Conservation (phyloP, 345 rosid species). For the Iberis pinnata region DNA sequence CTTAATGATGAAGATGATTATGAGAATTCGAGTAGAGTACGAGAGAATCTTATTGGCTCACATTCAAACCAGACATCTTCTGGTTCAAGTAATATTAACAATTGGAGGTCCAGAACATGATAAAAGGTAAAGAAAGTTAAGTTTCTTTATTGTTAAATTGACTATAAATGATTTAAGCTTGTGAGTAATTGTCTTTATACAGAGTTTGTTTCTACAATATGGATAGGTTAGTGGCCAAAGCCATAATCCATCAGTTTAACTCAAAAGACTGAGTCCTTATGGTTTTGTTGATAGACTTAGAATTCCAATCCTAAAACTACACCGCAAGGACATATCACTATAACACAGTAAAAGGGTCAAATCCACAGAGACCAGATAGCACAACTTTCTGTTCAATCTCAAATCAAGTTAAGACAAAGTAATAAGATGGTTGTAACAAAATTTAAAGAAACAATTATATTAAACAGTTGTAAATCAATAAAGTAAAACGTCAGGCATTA, state of each 20-base stretch:
- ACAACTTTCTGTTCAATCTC: too few species aligned
- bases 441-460: too few species aligned
- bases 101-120: constrained; percentile 70
- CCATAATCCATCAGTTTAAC: constrained; percentile 27
- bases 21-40: constrained; percentile 46
- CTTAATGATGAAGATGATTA: constrained; percentile 61
- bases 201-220: constrained; percentile 16
- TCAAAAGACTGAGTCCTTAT: constrained; percentile 1
- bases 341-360: too few species aligned
- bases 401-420: too few species aligned
- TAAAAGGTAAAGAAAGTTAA: constrained; percentile 57
- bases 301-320: too few species aligned
- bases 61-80: constrained; percentile 54
- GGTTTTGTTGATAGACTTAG: too few species aligned
- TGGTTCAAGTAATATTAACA: constrained; percentile 42
- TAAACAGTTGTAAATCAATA: too few species aligned
- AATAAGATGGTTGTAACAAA: too few species aligned
- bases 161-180: not conserved
- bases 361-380: too few species aligned
- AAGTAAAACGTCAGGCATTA: too few species aligned
- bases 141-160: not conserved
- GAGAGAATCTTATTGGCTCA: constrained; percentile 68
- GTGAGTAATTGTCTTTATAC: not conserved
- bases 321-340: too few species aligned
- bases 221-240: constrained; percentile 24